These are phyloP conservation scores for Penicillium pulvis DNA, from an alignment of 495 filamentous ascomycete species.

Conservation along the genomic window DNA sequence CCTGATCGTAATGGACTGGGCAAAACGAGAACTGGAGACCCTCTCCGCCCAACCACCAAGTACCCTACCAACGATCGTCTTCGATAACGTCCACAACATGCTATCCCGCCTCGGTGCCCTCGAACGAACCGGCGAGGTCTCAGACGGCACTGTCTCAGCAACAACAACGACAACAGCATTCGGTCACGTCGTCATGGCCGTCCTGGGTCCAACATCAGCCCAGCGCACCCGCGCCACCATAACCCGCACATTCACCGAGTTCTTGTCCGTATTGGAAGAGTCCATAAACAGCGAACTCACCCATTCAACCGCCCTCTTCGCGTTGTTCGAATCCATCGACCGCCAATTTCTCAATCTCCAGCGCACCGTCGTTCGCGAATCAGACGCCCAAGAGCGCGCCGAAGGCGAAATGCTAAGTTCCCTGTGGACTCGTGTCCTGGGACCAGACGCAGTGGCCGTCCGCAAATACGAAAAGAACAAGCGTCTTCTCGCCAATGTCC, in stretches of 20 bases:
- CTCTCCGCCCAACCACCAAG: slow-evolving; percentile 55
- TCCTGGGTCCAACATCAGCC: slow-evolving; percentile 77
- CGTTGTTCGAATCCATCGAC: slow-evolving; percentile 85
- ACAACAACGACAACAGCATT: slow-evolving; percentile 60
- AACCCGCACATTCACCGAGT: slow-evolving; percentile 83
- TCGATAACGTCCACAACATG: slow-evolving; percentile 78
- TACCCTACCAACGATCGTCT: slow-evolving; percentile 62
- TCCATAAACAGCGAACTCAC: slow-evolving; percentile 80
- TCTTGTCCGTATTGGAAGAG: slow-evolving; percentile 84
- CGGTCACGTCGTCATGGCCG: slow-evolving; percentile 62
- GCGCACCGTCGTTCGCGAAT: slow-evolving; percentile 81
- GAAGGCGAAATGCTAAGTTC: slow-evolving; percentile 80
- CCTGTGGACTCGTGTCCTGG: slow-evolving; percentile 82
- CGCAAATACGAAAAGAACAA: slow-evolving; percentile 90
- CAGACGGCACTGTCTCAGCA: slow-evolving; percentile 46
- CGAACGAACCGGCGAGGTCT: slow-evolving; percentile 43
- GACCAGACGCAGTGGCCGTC: slow-evolving; percentile 66
- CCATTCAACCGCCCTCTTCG: slow-evolving; percentile 73
- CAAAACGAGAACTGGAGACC: slow-evolving; percentile 71
- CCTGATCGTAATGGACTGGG: slow-evolving; percentile 93
- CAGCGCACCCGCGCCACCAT: slow-evolving; percentile 80
- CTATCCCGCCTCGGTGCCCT: slow-evolving; percentile 68
- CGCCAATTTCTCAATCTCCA: slow-evolving; percentile 84
- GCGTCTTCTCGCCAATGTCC: slow-evolving; percentile 69
- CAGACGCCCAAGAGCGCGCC: slow-evolving; percentile 72